Base-by-base conservation (phyloP, 75 land plant genomes). In the Gnetum montanum region DNA sequence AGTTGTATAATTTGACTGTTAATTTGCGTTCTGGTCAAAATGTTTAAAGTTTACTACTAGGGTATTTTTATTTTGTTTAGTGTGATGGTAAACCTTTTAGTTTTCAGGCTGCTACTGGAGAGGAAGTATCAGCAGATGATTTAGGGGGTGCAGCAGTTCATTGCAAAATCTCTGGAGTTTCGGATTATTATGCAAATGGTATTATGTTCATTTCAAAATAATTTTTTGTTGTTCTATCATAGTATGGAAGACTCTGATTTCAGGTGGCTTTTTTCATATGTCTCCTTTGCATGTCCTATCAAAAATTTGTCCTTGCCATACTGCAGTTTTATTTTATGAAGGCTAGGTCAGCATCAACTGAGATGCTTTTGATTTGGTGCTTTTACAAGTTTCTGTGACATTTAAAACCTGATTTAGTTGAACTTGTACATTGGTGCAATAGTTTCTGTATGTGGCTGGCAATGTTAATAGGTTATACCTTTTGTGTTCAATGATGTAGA, bases 111-210 rank as follows among this genome's bases (percentile, higher is more conserved):
- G 91, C 99, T 57, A 95, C 96, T 47, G 96, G 99, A 59, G 99
- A 95, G 58, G 96, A 83, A 55, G 85, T 95, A 6, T 82, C 97
- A 66, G 96, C 99, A 25, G 96, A 95, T 66, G 88, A 95, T 56
- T 67, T 95, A 47, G 99, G 99, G 13, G 99, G 99, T 62, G 99
- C 99, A 7, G 48, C 75, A 29, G 54, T 95, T 56, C 99, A 95
- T 70, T 95, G 99, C 59, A 90, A 75, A 62, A 73, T 77, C 40
- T 95, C 99, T 34, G 99, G 99, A 24, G 99, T 95, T 46, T 71
- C 99, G 12, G 99, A 95, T 67, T 69, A 90, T 76, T 86, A 86
- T 72, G 99, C 99, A 20, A 67, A 81, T 63, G 99, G 99, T 90
- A 69, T 20, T 34, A 49, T 58, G 50, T 58, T 47, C 12, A 16